phyloP scores from a whole-genome alignment of 345 rosid genomes.

The Eutrema japonicum region DNA sequence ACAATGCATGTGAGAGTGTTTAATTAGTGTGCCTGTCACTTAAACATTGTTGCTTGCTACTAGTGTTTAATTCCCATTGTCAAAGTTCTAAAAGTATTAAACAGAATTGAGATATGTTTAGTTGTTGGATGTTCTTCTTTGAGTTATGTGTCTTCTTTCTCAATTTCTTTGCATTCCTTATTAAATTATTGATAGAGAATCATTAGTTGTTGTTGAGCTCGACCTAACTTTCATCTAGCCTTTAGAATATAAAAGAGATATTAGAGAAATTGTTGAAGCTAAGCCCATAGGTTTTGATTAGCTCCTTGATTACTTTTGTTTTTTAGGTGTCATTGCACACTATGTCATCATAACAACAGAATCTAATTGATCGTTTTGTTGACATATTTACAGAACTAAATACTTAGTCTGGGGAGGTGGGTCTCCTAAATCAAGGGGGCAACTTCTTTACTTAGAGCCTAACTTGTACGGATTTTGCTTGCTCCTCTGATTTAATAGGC shows the following conservation, averaged over 20 bases:
- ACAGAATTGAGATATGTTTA: constrained; percentile 6
- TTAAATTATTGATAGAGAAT: constrained; percentile 34
- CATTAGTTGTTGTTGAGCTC: constrained; percentile 45
- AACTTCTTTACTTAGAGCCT: constrained; percentile 35
- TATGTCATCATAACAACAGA: constrained; percentile 37
- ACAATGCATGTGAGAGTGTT: too few relatives aligned
- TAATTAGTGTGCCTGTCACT: too few relatives aligned
- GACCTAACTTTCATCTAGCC: constrained; percentile 31
- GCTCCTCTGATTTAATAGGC: constrained; percentile 14
- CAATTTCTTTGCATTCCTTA: constrained; percentile 6
- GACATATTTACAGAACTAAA: constrained; percentile 27
- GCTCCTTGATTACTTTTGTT: constrained; percentile 42
- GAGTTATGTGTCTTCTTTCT: constrained; percentile 9
- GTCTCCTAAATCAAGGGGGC: constrained; percentile 33
- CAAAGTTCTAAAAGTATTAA: neutral
- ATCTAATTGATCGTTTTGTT: constrained; percentile 42
- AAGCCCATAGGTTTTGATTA: constrained; percentile 30
- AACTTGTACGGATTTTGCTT: constrained; percentile 33
- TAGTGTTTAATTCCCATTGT: constrained; percentile 13
- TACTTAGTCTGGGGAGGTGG: constrained; percentile 23
- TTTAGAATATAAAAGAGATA: constrained; percentile 29
- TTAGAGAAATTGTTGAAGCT: constrained; percentile 36
- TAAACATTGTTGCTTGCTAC: too few relatives aligned
- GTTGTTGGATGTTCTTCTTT: constrained; percentile 21
- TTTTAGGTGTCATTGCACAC: constrained; percentile 42